phyloP scores from a whole-genome alignment of 2,329 filamentous ascomycete genomes.

The Hymenoscyphus repandus region DNA sequence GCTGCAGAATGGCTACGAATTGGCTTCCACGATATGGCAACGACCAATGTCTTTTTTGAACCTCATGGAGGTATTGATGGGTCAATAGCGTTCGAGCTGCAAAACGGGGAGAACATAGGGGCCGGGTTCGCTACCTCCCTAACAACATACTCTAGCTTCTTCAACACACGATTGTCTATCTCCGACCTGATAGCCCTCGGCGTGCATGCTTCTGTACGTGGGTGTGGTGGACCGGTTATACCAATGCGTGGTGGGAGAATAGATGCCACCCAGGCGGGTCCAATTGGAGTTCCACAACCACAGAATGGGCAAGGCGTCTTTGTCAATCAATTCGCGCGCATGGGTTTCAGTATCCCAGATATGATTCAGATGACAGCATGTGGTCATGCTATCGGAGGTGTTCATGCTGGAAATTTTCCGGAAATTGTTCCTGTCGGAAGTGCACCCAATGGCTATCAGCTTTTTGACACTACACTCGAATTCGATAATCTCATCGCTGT shows the following conservation, averaged over 20 bases:
- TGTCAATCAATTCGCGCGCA: conserved; percentile 48
- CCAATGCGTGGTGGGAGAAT: conserved; percentile 48
- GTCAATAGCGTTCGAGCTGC: conserved; percentile 55
- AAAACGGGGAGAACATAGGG: conserved; percentile 50
- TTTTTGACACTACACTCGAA: conserved; percentile 42
- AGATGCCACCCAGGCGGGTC: conserved; percentile 46
- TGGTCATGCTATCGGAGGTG: conserved; percentile 56
- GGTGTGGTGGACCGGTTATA: conserved; percentile 52
- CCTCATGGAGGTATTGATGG: conserved; percentile 50
- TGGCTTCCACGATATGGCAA: conserved; percentile 58
- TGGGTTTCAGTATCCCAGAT: conserved; percentile 50
- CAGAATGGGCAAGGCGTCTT: conserved; percentile 50
- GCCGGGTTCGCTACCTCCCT: conserved; percentile 50
- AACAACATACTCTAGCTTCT: conserved; percentile 47
- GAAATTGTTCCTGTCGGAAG: conserved; percentile 44
- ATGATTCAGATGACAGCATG: conserved; percentile 59
- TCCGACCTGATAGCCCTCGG: conserved; percentile 54
- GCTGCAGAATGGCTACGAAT: conserved; percentile 58
- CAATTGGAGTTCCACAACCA: conserved; percentile 49
- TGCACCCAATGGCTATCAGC: conserved; percentile 38
- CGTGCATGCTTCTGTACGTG: conserved; percentile 52
- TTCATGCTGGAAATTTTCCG: conserved; percentile 50
- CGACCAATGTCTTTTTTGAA: conserved; percentile 42
- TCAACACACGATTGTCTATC: conserved; percentile 46
- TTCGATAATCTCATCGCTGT: conserved; percentile 55